Conservation (phyloP, 2,329 filamentous ascomycete species). For the Lasiodiplodia sp. region DNA sequence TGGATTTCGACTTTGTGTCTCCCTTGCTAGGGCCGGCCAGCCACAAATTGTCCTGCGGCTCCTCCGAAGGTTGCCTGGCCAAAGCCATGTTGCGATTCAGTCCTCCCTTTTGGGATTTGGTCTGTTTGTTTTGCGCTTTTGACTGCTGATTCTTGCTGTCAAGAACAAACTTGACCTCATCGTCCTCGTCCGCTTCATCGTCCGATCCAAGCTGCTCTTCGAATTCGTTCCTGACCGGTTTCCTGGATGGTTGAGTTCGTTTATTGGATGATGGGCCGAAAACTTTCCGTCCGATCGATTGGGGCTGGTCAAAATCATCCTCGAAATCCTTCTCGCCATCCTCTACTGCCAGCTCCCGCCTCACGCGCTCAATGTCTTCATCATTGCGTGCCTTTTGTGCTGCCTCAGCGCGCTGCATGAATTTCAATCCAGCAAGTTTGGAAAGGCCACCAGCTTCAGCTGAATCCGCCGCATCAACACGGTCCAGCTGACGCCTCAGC, state of each 20-base stretch:
- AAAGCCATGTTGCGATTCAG: constrained; percentile 7
- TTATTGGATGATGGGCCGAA: constrained; percentile 63
- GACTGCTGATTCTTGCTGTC: constrained; percentile 9
- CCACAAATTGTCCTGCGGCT: constrained; percentile 45
- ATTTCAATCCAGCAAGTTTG: constrained; percentile 83
- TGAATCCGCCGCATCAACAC: constrained; percentile 57
- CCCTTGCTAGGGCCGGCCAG: constrained; percentile 39
- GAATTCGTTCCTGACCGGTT: constrained; percentile 59
- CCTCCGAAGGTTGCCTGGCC: constrained; percentile 17
- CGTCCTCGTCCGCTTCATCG: constrained; percentile 44
- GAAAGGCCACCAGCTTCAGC: constrained; percentile 62
- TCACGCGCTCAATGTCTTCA: constrained; percentile 66
- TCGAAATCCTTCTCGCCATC: constrained; percentile 61
- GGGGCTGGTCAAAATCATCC: constrained; percentile 54
- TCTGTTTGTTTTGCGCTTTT: constrained; percentile 25
- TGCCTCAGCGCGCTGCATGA: constrained; percentile 91
- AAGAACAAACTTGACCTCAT: constrained; percentile 22
- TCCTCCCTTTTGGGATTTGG: neutral
- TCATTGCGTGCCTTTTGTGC: constrained; percentile 81
- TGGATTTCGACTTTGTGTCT: constrained; percentile 33
- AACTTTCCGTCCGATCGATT: constrained; percentile 71
- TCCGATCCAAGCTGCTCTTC: constrained; percentile 65
- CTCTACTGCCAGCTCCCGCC: constrained; percentile 71
- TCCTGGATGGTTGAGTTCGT: constrained; percentile 38
- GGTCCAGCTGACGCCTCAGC: constrained; percentile 45